Percentiles rank a stretch among this genome's conserved stretches.
These are phyloP conservation scores for Onygenales sp. DNA, from an alignment of 2,329 filamentous ascomycete species.

Conservation along the genomic window DNA sequence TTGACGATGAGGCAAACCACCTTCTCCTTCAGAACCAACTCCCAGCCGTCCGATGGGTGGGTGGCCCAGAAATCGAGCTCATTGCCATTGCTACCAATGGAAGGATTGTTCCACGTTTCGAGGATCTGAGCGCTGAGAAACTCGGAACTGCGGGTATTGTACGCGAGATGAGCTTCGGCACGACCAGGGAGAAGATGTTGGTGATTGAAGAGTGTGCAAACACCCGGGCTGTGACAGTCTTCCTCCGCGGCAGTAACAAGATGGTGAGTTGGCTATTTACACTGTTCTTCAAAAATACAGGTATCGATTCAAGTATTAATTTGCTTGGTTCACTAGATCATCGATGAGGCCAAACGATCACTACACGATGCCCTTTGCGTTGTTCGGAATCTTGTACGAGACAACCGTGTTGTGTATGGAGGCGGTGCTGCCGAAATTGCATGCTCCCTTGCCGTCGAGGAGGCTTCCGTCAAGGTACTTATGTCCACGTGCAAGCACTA, in stretches of 20 bases:
- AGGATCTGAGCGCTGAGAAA: slow-evolving; percentile 85
- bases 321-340: slow-evolving; percentile 54
- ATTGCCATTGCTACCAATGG: slow-evolving; percentile 98
- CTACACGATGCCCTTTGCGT: slow-evolving; percentile 96
- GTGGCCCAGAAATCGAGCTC: slow-evolving; percentile 93
- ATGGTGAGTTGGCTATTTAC: slow-evolving; percentile 57
- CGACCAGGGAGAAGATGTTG: slow-evolving; percentile 97
- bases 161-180: slow-evolving; percentile 91
- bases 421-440: slow-evolving; percentile 95
- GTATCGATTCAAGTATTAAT: background rate
- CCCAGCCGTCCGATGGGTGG: slow-evolving; percentile 94
- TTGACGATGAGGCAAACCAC: slow-evolving; percentile 98
- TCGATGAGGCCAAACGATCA: slow-evolving; percentile 96
- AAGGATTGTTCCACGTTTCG: slow-evolving; percentile 92
- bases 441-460: slow-evolving; percentile 91
- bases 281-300: background rate
- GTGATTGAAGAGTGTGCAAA: slow-evolving; percentile 99
- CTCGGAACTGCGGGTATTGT: slow-evolving; percentile 83
- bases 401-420: slow-evolving; percentile 96
- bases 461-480: slow-evolving; percentile 69
- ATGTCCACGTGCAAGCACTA: background rate
- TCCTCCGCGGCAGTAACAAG: slow-evolving; percentile 97
- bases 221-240: slow-evolving; percentile 89
- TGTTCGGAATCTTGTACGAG: slow-evolving; percentile 87
- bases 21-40: slow-evolving; percentile 90